phyloP scores from a whole-genome alignment of 2,329 filamentous ascomycete species.

The Juglanconis oblonga region DNA sequence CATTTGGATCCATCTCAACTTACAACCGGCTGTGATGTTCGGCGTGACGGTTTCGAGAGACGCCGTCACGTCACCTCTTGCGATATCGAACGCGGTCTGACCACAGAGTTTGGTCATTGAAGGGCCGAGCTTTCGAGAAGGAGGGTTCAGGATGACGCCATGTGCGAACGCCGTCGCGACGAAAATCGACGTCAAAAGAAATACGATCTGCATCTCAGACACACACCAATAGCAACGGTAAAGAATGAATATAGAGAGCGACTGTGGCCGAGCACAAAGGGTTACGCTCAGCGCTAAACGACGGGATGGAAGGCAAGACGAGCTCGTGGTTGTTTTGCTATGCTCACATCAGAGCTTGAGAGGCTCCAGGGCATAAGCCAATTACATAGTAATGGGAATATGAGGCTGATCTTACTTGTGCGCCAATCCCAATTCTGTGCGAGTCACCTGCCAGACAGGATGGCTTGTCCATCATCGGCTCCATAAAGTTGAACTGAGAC shows the following conservation, averaged over 20 bases:
- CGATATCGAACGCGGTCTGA: slow-evolving; percentile 8
- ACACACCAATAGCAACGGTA: not conserved
- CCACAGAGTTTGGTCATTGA: slow-evolving; percentile 4
- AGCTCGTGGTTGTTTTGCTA: not conserved
- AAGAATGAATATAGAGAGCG: not conserved
- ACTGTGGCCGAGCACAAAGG: not conserved
- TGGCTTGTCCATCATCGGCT: too few species aligned
- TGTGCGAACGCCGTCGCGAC: not conserved
- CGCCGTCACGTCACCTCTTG: slow-evolving; percentile 3
- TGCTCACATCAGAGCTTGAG: too few species aligned
- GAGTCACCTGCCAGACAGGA: too few species aligned
- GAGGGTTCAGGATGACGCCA: slow-evolving; percentile 1
- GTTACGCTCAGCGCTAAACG: slow-evolving; percentile 1
- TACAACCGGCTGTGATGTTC: slow-evolving; percentile 9
- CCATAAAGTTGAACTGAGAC: too few species aligned
- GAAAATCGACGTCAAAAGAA: not conserved
- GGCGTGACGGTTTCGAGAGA: slow-evolving; percentile 10
- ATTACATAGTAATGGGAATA: too few species aligned
- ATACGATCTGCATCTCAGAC: not conserved
- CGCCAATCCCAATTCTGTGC: too few species aligned
- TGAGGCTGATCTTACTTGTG: too few species aligned
- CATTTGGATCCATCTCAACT: not conserved
- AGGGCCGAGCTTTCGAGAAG: not conserved
- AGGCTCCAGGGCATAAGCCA: too few species aligned
- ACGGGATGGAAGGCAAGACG: not conserved